Conservation (phyloP, 768 basidiomycete genomes). For the Neoboletus magnificus region DNA sequence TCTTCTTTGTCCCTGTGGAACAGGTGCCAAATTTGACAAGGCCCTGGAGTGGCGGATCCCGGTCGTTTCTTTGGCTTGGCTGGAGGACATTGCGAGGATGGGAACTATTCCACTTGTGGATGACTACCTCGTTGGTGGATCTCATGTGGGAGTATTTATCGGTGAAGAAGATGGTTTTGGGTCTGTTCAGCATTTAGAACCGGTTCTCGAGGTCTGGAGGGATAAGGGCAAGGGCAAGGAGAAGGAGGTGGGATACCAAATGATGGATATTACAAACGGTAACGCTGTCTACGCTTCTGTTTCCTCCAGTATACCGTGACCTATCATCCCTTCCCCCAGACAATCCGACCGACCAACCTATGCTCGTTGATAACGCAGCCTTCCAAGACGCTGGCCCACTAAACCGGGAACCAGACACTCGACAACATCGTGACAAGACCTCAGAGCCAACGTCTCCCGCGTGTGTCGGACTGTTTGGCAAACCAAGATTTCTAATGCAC, state of each 20-base stretch:
- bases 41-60: constrained; percentile 77
- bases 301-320: background rate
- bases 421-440: background rate
- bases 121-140: constrained; percentile 31
- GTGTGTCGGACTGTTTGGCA: constrained; percentile 27
- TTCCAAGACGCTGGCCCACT: constrained; percentile 15
- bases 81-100: constrained; percentile 52
- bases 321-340: constrained; percentile 4
- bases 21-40: constrained; percentile 73
- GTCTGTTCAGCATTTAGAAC: background rate
- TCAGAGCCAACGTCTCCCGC: background rate
- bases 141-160: constrained; percentile 40
- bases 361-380: constrained; percentile 20
- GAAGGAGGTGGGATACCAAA: constrained; percentile 27
- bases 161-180: constrained; percentile 27
- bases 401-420: background rate
- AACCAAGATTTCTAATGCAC: constrained; percentile 33
- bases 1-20: constrained; percentile 69
- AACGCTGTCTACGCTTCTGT: background rate
- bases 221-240: constrained; percentile 35
- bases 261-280: constrained; percentile 41
- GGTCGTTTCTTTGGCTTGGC: constrained; percentile 69
- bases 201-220: constrained; percentile 6
- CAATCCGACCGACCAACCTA: background rate
- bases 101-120: constrained; percentile 45